Evolutionary conservation across 345 rosid genomes (phyloP).

Genomic region (Gossypium stocksii): DNA sequence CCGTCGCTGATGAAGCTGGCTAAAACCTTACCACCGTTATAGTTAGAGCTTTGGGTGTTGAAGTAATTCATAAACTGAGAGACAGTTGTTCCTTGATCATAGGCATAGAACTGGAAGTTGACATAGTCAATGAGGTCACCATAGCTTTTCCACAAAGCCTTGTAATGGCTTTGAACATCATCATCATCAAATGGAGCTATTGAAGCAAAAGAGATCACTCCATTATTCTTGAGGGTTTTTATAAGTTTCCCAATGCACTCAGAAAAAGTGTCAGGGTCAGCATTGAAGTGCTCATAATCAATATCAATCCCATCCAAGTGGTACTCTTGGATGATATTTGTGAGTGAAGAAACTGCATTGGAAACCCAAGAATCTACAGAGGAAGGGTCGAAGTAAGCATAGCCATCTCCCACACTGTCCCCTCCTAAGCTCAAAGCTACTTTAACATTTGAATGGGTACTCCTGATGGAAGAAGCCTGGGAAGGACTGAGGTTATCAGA

Average conservation of each 20-base stretch:
- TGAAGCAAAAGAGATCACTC: background rate
- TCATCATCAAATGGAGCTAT: background rate
- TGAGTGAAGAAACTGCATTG: background rate
- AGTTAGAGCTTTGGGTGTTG: background rate
- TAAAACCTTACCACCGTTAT: background rate
- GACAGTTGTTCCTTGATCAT: background rate
- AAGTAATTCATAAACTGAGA: background rate
- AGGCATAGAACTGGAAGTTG: background rate
- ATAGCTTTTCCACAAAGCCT: background rate
- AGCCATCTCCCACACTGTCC: background rate
- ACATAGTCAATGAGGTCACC: background rate
- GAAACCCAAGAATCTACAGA: background rate
- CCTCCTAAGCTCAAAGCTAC: background rate
- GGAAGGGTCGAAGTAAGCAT: slow-evolving; percentile 11
- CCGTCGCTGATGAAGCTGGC: background rate
- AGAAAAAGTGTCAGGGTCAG: background rate
- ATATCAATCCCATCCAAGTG: background rate
- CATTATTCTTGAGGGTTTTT: background rate
- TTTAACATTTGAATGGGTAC: background rate
- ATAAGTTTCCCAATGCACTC: background rate
- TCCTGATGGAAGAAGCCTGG: slow-evolving; percentile 27
- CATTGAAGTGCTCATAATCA: background rate
- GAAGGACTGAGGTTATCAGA: slow-evolving; percentile 26
- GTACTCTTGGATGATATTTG: background rate
- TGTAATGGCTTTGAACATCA: background rate